Evolutionary conservation across 345 rosid genomes (phyloP), one percentile per base, ranked within the genome.

Genomic region (Acer campestre): DNA sequence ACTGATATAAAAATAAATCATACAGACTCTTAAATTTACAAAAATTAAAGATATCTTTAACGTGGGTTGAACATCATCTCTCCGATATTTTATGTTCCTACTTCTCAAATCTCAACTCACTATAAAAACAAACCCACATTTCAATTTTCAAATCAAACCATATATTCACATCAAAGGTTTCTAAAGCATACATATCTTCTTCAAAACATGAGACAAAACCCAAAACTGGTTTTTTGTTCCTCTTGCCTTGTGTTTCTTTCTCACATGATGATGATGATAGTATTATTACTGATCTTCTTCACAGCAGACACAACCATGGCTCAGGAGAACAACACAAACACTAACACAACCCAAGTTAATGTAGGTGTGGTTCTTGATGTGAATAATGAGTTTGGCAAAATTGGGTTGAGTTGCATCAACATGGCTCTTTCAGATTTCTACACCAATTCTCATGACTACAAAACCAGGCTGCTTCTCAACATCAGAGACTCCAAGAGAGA

Each of bases 361-460:
- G 87, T 90, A 0, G 96, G 94, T 4, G 84, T 90, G 67, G 79
- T 84, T 80, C 80, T 92, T 3, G 92, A 90, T 64, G 11, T 78
- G 18, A 86, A 85, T 20, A 51, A 5, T 17, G 0, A 9, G 8
- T 35, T 49, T 6, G 89, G 80, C 27, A 82, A 79, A 25, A 27
- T 81, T 16, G 56, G 55, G 1, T 61, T 82, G 88, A 84, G 85
- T 3, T 88, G 94, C 79, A 82, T 91, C 27, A 69, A 87, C 58
- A 78, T 88, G 89, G 81, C 93, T n/a, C 77, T 93, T 3, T 63
- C 84, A 0, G 97, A 93, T 23, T 86, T 93, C 69, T 90, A 91
- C 49, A 46, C 49, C 29, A 75, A 75, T 71, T 51, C 75, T 3
- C 40, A 35, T 35, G 38, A 67, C 31, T 91, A 81, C 84, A 80